A percentile compares a stretch with the other conserved stretches of the same genome.
phyloP scores from a whole-genome alignment of 208 protist species.

The Acanthamoeba sp. region DNA sequence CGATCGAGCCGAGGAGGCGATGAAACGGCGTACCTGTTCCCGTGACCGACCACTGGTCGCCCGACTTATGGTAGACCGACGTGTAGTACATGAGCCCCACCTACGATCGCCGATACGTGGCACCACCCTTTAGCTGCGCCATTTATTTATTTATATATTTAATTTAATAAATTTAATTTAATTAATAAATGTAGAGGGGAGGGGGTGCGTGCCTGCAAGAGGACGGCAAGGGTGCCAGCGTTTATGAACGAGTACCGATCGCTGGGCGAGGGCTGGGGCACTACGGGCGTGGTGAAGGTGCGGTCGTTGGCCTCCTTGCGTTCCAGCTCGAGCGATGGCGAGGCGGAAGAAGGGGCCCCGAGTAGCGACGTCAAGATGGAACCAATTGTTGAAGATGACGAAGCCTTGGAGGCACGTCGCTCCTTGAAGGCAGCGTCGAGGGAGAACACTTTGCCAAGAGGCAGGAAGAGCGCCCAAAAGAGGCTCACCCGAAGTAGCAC shows the following conservation, averaged over 20 bases:
- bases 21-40: slow-evolving; percentile 2
- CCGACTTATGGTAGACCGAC: slow-evolving; percentile 70
- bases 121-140: too few species aligned
- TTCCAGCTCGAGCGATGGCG: slow-evolving; percentile 1
- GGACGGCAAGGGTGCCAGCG: not conserved
- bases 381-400: not conserved
- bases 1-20: not conserved
- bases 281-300: not conserved
- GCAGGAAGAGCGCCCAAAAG: slow-evolving; percentile 66
- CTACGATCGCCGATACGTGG: too few species aligned
- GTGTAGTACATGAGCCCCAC: slow-evolving; percentile 72
- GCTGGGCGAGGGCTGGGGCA: not conserved
- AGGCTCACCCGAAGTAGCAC: slow-evolving; percentile 28
- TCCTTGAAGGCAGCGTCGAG: slow-evolving; percentile 43
- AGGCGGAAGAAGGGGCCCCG: not conserved
- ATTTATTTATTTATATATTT: not conserved
- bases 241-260: slow-evolving; percentile 29
- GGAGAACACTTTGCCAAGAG: slow-evolving; percentile 41
- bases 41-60: slow-evolving; percentile 31
- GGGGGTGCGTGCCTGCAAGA: not conserved
- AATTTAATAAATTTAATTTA: not conserved
- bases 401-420: not conserved
- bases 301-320: slow-evolving; percentile 33
- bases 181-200: not conserved
- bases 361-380: not conserved